A percentile compares a stretch with the other conserved stretches of the same genome.
phyloP scores from a whole-genome alignment of 1,284 basidiomycete species.

The Xerocomus minutiporus region DNA sequence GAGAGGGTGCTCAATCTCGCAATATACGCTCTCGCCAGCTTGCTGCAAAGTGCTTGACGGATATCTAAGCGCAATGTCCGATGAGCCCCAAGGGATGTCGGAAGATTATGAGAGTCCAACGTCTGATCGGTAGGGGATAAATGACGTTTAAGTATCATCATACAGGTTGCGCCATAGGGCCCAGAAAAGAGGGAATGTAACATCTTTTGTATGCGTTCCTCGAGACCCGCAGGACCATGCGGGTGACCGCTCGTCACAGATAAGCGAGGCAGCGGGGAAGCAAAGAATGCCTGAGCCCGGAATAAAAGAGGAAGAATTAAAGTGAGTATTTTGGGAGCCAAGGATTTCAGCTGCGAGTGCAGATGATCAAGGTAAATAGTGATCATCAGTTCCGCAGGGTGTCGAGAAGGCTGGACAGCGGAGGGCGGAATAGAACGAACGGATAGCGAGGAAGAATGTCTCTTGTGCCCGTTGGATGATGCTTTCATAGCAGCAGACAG shows the following conservation, averaged over 20 bases:
- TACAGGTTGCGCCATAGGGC: conserved; percentile 59
- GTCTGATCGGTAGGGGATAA: conserved; percentile 34
- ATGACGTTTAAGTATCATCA: conserved; percentile 52
- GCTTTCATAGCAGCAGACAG: conserved; percentile 25
- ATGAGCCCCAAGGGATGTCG: conserved; percentile 54
- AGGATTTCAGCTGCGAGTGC: conserved; percentile 50
- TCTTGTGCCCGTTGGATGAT: conserved; percentile 43
- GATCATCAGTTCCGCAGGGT: conserved; percentile 57
- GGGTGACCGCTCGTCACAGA: conserved; percentile 41
- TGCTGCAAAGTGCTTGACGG: conserved; percentile 53
- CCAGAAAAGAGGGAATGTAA: conserved; percentile 57
- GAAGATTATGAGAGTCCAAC: conserved; percentile 25
- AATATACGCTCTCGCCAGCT: conserved; percentile 63
- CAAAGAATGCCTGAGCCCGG: conserved; percentile 58
- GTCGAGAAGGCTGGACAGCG: conserved; percentile 30
- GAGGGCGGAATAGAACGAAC: conserved; percentile 23
- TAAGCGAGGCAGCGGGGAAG: conserved; percentile 60
- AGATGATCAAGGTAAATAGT: conserved; percentile 63
- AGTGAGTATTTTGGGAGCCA: conserved; percentile 50
- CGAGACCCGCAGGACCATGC: conserved; percentile 40
- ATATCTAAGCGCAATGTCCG: conserved; percentile 63
- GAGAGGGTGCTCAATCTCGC: conserved; percentile 46
- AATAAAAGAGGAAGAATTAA: conserved; percentile 67
- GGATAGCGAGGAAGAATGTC: conserved; percentile 41
- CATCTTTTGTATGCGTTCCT: conserved; percentile 53